Base-by-base conservation (phyloP, 169 alveolate genomes). In the Eimeria maxima region DNA sequence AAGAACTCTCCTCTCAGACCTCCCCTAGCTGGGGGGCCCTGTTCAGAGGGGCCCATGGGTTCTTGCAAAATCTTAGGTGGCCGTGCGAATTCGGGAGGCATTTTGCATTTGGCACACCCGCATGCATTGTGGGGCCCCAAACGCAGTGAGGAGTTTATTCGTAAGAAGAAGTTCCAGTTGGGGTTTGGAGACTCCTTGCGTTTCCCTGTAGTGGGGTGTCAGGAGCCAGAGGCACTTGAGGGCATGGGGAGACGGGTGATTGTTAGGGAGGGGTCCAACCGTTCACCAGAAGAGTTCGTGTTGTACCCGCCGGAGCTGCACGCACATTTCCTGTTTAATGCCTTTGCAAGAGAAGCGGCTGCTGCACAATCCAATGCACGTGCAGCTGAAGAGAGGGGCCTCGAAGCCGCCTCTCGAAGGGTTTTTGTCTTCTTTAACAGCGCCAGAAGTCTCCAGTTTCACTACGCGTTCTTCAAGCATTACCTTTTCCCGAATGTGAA, bases 121-220 rank as follows among this genome's bases (percentile, higher is more conserved):
- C 60, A 80, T 27, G 53, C 69, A 45, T 27, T 91, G 55, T 91
- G 95, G 95, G 95, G 95, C 80, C 95, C 95, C 57, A 91, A 91
- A 38, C 95, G 95, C 29, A 63, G 90, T 27, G 27, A 29, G n/a
- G 95, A 91, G 55, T 91, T 91, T 57, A 74, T 91, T 3, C 47
- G 63, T 22, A 91, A 91, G 90, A 91, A 91, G 91, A 71, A 29
- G 38, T 50, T 45, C 29, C 73, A 80, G 65, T 6, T 80, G 33
- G 53, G 69, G 5, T 27, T 47, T 10, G 90, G 71, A 22, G 71
- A 20, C 57, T 45, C 27, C 0, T 11, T 33, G 45, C 0, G 63
- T 14, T 20, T 60, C 27, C 69, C 69, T 18, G 69, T 11, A 27
- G n/a, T 0, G 69, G 69, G n/a, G 27, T 13, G 69, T 20, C 27